Conservation (phyloP, 2,329 filamentous ascomycete species). For the Magnaporthiopsis incrustans region DNA sequence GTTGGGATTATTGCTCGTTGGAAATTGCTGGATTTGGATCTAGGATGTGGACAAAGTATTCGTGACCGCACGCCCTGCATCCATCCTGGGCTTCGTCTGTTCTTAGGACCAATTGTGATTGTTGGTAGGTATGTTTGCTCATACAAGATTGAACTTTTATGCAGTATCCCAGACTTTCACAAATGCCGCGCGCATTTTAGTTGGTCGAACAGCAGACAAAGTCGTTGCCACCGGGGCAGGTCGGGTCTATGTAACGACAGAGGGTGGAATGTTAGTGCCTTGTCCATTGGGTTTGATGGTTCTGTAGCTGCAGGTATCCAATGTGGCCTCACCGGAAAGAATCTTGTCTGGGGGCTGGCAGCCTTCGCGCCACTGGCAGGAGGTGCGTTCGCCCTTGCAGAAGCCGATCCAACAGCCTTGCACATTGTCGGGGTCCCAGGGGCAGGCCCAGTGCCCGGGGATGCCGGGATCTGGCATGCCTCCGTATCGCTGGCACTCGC, state of each 20-base stretch:
- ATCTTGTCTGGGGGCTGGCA: background rate
- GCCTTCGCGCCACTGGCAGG: background rate
- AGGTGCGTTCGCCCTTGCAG: background rate
- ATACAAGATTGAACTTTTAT: too few species aligned
- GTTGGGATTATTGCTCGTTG: too few species aligned
- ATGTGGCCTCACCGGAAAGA: background rate
- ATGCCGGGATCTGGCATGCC: background rate
- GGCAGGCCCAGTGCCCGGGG: background rate
- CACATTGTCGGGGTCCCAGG: background rate
- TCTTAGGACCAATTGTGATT: too few species aligned
- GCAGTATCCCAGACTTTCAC: too few species aligned
- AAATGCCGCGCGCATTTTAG: too few species aligned
- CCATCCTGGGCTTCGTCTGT: too few species aligned
- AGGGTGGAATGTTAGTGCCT: too few species aligned
- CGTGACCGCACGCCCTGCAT: too few species aligned
- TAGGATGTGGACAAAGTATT: too few species aligned
- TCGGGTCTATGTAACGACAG: background rate
- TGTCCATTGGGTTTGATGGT: too few species aligned
- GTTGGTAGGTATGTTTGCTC: too few species aligned
- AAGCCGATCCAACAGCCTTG: background rate
- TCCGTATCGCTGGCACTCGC: background rate
- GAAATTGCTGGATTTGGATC: slow-evolving; percentile 62
- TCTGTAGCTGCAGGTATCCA: too few species aligned
- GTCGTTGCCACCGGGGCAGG: background rate
- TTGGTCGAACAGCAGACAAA: background rate